Evolutionary conservation across 1,139 yeast species (phyloP).

Genomic region (Pichia terricola): DNA sequence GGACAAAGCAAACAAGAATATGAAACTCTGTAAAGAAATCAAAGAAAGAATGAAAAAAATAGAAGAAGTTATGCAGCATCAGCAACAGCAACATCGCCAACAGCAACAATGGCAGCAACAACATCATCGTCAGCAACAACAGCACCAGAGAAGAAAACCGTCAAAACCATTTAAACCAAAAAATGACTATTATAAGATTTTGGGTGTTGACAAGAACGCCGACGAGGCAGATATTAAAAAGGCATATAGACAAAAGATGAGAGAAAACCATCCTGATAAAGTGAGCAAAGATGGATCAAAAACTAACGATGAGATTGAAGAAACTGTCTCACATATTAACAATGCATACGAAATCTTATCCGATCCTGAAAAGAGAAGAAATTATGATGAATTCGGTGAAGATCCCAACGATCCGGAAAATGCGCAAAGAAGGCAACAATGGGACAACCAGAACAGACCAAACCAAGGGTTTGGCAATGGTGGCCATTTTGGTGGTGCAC

Average conservation of each 20-base stretch:
- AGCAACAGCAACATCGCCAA: conserved; percentile 37
- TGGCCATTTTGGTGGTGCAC: background rate
- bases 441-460: conserved; percentile 7
- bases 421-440: conserved; percentile 11
- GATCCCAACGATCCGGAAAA: conserved; percentile 39
- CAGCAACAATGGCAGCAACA: conserved; percentile 37
- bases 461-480: background rate
- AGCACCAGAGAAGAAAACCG: conserved; percentile 42
- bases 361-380: conserved; percentile 49
- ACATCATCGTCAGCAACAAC: conserved; percentile 41
- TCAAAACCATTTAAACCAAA: conserved; percentile 25
- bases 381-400: conserved; percentile 53
- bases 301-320: conserved; percentile 59
- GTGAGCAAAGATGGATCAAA: conserved; percentile 36
- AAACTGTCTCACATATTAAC: conserved; percentile 82
- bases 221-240: conserved; percentile 65
- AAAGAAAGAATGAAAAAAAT: conserved; percentile 7
- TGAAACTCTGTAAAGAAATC: conserved; percentile 13
- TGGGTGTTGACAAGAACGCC: conserved; percentile 62
- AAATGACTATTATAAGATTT: conserved; percentile 72
- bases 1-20: conserved; percentile 10
- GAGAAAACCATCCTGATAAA: conserved; percentile 88
- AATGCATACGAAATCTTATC: conserved; percentile 86
- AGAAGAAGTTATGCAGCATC: conserved; percentile 29
- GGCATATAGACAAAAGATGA: conserved; percentile 72